phyloP scores from a whole-genome alignment of 129 eudicot species.

The Chrysanthemum lavandulifolium region DNA sequence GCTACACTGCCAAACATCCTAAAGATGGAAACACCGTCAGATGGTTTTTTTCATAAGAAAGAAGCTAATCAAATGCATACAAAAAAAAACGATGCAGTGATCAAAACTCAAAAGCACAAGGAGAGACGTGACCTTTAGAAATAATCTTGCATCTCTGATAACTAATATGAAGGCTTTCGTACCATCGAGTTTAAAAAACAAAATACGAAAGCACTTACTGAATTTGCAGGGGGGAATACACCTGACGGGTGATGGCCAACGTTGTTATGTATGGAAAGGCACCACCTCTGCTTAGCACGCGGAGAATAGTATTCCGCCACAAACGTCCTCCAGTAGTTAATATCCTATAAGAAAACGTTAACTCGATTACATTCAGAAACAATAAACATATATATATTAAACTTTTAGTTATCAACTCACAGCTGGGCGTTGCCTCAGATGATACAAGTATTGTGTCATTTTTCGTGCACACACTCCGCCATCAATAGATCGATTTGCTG shows the following conservation, averaged over 20 bases:
- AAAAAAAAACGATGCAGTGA: background rate
- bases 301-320: constrained; percentile 85
- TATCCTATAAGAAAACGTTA: constrained; percentile 25
- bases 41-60: background rate
- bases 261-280: constrained; percentile 64
- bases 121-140: background rate
- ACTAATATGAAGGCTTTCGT: constrained; percentile 1
- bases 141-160: background rate
- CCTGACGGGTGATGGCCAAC: constrained; percentile 79
- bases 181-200: background rate
- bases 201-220: constrained; percentile 36
- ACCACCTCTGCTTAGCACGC: constrained; percentile 93
- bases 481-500: constrained; percentile 56
- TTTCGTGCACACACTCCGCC: constrained; percentile 71
- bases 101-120: background rate
- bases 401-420: constrained; percentile 46
- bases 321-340: constrained; percentile 85
- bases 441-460: constrained; percentile 75
- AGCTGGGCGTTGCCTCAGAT: constrained; percentile 70
- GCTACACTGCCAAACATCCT: constrained; percentile 93
- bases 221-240: constrained; percentile 70
- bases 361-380: constrained; percentile 1
- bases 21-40: background rate
- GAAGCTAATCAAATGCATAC: background rate
- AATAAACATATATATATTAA: background rate